Conservation (phyloP, 768 basidiomycete genomes). For the Paxillus involutus region DNA sequence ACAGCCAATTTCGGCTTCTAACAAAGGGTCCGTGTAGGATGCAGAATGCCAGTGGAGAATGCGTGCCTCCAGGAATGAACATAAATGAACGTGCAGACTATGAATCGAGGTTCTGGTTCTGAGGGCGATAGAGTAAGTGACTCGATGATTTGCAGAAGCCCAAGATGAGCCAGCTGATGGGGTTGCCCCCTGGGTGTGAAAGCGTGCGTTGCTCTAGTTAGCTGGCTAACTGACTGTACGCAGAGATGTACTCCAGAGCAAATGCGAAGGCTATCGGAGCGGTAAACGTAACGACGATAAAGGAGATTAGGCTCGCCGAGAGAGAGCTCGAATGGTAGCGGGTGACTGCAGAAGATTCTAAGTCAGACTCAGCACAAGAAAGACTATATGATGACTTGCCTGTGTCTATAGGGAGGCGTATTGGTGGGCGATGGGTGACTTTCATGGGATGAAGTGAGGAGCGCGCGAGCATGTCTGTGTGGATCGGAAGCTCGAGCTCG, state of each 20-base stretch:
- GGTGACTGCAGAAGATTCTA: slow-evolving; percentile 3
- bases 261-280: slow-evolving; percentile 18
- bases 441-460: slow-evolving; percentile 27
- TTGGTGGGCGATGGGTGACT: slow-evolving; percentile 23
- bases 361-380: not conserved
- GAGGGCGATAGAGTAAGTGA: no score
- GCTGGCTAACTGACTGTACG: not conserved
- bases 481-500: slow-evolving; percentile 26
- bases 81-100: no score
- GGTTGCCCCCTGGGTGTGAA: no score
- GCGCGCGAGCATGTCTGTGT: slow-evolving; percentile 20
- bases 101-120: no score
- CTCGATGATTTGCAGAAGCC: no score
- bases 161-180: no score
- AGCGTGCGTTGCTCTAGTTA: no score
- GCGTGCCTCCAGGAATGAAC: no score
- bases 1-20: no score
- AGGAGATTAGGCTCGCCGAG: slow-evolving; percentile 12
- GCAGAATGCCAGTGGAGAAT: no score
- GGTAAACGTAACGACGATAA: slow-evolving; percentile 12
- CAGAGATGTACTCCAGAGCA: slow-evolving; percentile 10
- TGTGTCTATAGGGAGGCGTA: slow-evolving; percentile 6
- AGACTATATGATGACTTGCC: slow-evolving; percentile 13
- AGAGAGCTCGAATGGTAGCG: slow-evolving; percentile 9
- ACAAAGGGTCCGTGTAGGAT: no score